phyloP scores from a whole-genome alignment of 805 yeast species.

The Kazachstania africana region DNA sequence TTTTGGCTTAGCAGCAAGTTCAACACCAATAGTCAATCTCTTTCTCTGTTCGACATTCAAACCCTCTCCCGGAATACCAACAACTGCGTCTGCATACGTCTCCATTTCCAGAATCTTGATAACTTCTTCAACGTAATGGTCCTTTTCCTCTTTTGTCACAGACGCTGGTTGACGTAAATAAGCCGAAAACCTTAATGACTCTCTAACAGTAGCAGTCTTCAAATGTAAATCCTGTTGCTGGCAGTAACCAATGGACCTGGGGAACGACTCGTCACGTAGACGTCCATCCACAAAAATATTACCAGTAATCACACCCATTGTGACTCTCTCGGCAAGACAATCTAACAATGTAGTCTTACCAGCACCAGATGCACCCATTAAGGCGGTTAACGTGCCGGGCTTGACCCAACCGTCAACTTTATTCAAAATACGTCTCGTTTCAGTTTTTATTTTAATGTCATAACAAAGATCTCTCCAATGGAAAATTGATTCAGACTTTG shows the following conservation, averaged over 20 bases:
- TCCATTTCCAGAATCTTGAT: constrained; percentile 52
- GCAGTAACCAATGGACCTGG: constrained; percentile 56
- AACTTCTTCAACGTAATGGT: constrained; percentile 53
- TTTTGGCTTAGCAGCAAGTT: constrained; percentile 50
- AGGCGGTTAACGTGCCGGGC: constrained; percentile 72
- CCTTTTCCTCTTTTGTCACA: constrained; percentile 43
- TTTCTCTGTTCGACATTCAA: constrained; percentile 49
- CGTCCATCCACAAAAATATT: constrained; percentile 57
- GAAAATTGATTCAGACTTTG: constrained; percentile 39
- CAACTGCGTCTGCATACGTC: constrained; percentile 54
- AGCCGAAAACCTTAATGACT: constrained; percentile 57
- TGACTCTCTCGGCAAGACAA: constrained; percentile 58
- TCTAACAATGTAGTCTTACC: constrained; percentile 72
- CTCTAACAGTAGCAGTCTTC: constrained; percentile 58
- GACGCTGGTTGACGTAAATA: constrained; percentile 49
- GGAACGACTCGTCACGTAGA: constrained; percentile 45
- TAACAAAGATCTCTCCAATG: constrained; percentile 71
- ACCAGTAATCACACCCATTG: constrained; percentile 60
- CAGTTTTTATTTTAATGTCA: constrained; percentile 51
- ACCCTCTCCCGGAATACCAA: constrained; percentile 57
- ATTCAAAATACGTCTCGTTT: constrained; percentile 46
- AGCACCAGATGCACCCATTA: constrained; percentile 73
- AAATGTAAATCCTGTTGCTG: constrained; percentile 71
- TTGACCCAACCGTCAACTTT: constrained; percentile 75
- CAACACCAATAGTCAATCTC: constrained; percentile 51